Conservation (phyloP, 108 stramenopile species). For the Schizochytrium sp. region DNA sequence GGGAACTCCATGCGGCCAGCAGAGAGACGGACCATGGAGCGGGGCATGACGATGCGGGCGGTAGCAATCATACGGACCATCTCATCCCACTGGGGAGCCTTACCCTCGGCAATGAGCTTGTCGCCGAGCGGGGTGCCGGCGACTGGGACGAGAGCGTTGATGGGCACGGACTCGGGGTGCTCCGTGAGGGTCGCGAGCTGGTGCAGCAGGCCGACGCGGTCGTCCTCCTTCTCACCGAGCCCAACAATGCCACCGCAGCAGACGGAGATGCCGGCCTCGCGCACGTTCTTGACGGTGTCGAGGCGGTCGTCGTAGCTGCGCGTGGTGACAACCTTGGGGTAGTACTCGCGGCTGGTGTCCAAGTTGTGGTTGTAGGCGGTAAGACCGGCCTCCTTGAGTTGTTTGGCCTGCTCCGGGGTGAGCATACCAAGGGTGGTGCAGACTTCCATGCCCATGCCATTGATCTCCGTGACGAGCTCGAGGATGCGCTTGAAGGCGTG, state of each 20-base stretch:
- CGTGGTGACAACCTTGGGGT: slow-evolving; percentile 84
- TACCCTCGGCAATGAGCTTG: slow-evolving; percentile 49
- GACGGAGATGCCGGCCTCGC: slow-evolving; percentile 88
- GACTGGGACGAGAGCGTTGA: slow-evolving; percentile 85
- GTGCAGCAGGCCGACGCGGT: slow-evolving; percentile 85
- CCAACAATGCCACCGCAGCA: slow-evolving; percentile 97
- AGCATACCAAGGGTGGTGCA: slow-evolving; percentile 96
- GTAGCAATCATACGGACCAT: slow-evolving; percentile 97
- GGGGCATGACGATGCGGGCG: slow-evolving; percentile 89
- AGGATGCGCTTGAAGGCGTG: slow-evolving; percentile 90
- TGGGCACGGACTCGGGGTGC: slow-evolving; percentile 92
- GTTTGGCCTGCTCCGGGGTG: slow-evolving; percentile 80
- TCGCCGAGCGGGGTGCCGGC: slow-evolving; percentile 83
- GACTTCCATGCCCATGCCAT: slow-evolving; percentile 78
- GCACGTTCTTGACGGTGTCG: slow-evolving; percentile 85
- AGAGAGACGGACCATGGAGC: slow-evolving; percentile 89
- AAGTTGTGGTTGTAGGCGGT: slow-evolving; percentile 97
- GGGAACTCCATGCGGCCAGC: slow-evolving; percentile 86
- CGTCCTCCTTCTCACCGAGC: slow-evolving; percentile 78
- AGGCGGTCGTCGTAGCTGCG: slow-evolving; percentile 89
- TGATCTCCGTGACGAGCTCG: slow-evolving; percentile 85
- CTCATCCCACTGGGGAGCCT: slow-evolving; percentile 71
- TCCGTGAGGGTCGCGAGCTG: slow-evolving; percentile 82
- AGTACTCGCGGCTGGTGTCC: slow-evolving; percentile 90
- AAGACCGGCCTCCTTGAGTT: slow-evolving; percentile 90